These are phyloP conservation scores for Mortierella sp. DNA, from an alignment of 371 early-diverging fungal species.

Conservation along the genomic window DNA sequence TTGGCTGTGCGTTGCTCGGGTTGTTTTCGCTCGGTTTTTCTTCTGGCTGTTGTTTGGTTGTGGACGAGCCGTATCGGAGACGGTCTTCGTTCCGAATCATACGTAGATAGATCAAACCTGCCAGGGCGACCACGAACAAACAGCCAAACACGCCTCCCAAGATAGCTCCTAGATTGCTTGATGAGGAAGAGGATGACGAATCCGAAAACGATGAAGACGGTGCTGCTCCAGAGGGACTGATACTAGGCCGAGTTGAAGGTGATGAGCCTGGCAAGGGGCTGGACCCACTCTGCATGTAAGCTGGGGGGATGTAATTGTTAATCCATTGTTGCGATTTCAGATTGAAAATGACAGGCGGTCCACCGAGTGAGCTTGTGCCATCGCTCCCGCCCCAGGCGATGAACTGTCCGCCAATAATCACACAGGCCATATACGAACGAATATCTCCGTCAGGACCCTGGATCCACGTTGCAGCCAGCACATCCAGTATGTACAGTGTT, in stretches of 20 bases:
- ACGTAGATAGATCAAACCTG: slow-evolving; percentile 14
- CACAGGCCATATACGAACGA: slow-evolving; percentile 28
- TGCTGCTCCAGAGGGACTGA: too few species aligned
- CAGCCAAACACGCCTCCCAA: slow-evolving; percentile 32
- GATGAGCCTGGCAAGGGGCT: neutral
- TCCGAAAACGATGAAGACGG: too few species aligned
- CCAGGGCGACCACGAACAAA: slow-evolving; percentile 12
- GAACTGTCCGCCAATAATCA: slow-evolving; percentile 26
- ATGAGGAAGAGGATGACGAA: neutral
- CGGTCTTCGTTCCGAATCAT: slow-evolving; percentile 14
- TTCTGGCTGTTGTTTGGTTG: slow-evolving; percentile 14
- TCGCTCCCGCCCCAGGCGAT: slow-evolving; percentile 31
- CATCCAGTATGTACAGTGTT: slow-evolving; percentile 17
- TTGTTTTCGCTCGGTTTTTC: neutral
- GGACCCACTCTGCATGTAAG: slow-evolving; percentile 8
- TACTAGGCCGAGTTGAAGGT: neutral
- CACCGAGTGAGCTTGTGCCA: slow-evolving; percentile 1
- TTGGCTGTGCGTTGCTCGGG: too few species aligned
- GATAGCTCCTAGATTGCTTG: slow-evolving; percentile 29
- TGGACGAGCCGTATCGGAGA: neutral
- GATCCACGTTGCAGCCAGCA: slow-evolving; percentile 20
- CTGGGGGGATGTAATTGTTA: slow-evolving; percentile 17
- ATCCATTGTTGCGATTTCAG: slow-evolving; percentile 14
- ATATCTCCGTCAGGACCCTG: slow-evolving; percentile 15
- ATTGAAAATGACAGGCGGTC: slow-evolving; percentile 20